A percentile compares a stretch with the other conserved stretches of the same genome.
These are phyloP conservation scores for Cetradonia linearis DNA, from an alignment of 495 filamentous ascomycete species.

Conservation along the genomic window DNA sequence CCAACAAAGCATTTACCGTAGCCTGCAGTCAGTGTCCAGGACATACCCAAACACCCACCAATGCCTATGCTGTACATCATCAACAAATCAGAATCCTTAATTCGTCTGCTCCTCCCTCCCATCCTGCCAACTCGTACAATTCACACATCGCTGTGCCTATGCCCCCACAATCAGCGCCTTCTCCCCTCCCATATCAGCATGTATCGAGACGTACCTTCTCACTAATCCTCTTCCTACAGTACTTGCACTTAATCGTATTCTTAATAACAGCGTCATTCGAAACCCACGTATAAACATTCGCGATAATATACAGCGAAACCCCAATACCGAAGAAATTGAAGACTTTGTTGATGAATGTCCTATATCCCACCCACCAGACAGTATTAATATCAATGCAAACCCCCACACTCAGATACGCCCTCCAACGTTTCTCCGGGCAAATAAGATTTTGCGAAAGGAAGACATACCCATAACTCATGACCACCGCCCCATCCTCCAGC, in stretches of 20 bases:
- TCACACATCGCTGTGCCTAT: constrained; percentile 53
- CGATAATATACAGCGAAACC: constrained; percentile 53
- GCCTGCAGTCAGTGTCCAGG: no score
- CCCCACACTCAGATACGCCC: neutral
- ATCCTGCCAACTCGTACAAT: constrained; percentile 71
- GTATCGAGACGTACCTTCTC: constrained; percentile 42
- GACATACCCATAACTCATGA: constrained; percentile 58
- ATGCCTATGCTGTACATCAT: neutral
- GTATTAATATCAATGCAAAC: neutral
- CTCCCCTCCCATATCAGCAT: neutral
- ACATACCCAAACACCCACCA: no score
- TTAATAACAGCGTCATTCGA: constrained; percentile 61
- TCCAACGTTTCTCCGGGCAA: neutral
- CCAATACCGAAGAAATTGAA: constrained; percentile 59
- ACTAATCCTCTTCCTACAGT: constrained; percentile 58
- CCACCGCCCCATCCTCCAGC: constrained; percentile 57
- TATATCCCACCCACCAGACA: constrained; percentile 22
- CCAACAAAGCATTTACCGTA: no score
- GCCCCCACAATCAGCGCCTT: neutral
- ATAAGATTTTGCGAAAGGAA: no score
- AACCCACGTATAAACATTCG: constrained; percentile 52
- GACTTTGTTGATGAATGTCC: constrained; percentile 54
- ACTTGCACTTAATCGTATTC: constrained; percentile 57
- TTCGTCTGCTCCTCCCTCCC: constrained; percentile 51
- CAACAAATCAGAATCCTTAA: no score